Evolutionary conservation across 176 grass and related monocot species (phyloP).

Genomic region (Carex kokanica): DNA sequence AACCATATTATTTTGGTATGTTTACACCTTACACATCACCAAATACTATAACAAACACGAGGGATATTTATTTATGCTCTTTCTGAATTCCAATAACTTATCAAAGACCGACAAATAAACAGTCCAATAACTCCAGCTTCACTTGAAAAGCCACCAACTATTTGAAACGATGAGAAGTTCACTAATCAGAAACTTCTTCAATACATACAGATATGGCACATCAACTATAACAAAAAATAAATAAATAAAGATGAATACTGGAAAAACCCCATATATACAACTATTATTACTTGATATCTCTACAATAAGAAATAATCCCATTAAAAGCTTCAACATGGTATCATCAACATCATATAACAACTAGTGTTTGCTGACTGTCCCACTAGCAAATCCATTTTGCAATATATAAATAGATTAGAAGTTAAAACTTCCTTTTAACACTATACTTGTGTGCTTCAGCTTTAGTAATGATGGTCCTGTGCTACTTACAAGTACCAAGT

Average conservation of each 20-base stretch:
- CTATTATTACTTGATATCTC: background rate
- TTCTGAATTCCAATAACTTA: background rate
- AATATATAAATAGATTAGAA: background rate
- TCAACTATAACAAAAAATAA: background rate
- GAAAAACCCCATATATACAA: background rate
- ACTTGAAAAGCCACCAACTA: background rate
- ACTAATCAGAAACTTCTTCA: background rate
- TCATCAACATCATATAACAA: background rate
- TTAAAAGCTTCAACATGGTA: background rate
- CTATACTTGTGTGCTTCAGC: background rate
- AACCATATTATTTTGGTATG: background rate
- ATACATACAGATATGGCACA: background rate
- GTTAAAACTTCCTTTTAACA: constrained; percentile 4
- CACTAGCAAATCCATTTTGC: background rate
- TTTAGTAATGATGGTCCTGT: background rate
- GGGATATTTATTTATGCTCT: background rate
- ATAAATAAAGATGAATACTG: background rate
- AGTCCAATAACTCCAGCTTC: background rate
- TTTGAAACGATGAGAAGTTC: background rate
- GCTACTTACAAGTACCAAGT: background rate
- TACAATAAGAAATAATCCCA: background rate
- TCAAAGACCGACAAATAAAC: background rate
- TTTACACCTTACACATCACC: background rate
- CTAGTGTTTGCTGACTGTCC: background rate
- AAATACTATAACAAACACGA: background rate